Base-by-base conservation (phyloP, 2,329 filamentous ascomycete genomes). In the Phialophora tarda region DNA sequence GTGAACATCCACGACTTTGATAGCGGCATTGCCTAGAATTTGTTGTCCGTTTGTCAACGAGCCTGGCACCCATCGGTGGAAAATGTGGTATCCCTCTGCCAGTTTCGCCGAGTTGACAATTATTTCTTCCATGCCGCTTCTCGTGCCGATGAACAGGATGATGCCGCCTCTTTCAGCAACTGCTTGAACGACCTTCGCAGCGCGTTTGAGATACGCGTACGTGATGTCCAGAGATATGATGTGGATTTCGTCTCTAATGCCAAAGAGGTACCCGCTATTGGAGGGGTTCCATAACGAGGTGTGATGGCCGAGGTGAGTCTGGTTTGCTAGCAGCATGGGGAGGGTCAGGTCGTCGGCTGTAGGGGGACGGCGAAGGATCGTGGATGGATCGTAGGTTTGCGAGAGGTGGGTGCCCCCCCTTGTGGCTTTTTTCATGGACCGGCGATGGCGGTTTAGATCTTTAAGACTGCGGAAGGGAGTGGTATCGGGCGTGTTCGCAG, bases 251-350 rank as follows among this genome's bases (percentile, higher is more conserved):
- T 95, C 86, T 53, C 95, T 86, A 68, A 96, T 87, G 73, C 95
- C 95, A 77, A 91, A 93, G 77, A 99, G 98, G 81, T 98, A 98
- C 72, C 91, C 87, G 71, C 93, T 89, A 81, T 98, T 99, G 60
- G 88, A 89, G 11, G 95, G 93, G 80, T 99, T 96, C 95, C 95
- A 99, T 58, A 93, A 85, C 68, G 91, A 91, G 0, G 91, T 94
- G 74, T 91, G 87, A 81, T 99, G 95, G 69, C 95, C 95, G 78
- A 98, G 88, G 80, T 97, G 93, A 62, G 88, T 88, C 80, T 96
- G 92, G 34, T 90, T 88, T 54, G 93, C 91, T 83, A 97, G 89
- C 69, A 99, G 87, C 68, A 97, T 85, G 82, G 97, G 93, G 66
- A 99, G 88, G 56, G 93, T 93, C 68, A 98, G 86, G 75, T 97